These are phyloP conservation scores for Penicillium janthinellum DNA, from an alignment of 2,329 filamentous ascomycete species.

Conservation along the genomic window DNA sequence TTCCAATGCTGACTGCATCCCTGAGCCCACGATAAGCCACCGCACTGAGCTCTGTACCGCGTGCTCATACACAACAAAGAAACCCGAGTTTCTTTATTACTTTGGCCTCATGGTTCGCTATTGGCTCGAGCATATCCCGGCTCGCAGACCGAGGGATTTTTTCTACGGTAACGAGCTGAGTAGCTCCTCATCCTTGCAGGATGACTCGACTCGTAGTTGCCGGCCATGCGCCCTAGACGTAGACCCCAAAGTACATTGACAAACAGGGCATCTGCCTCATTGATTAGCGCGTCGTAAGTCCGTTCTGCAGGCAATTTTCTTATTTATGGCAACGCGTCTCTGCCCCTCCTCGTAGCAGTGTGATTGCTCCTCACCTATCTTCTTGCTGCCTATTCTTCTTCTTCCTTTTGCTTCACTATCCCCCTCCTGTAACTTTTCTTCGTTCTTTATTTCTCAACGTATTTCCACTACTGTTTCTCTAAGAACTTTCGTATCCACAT, in stretches of 20 bases:
- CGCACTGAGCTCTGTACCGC: background rate
- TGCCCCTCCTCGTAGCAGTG: background rate
- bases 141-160: background rate
- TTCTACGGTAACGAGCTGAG: background rate
- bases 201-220: background rate
- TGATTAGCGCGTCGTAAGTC: background rate
- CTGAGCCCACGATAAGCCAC: slow-evolving; percentile 2
- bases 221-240: background rate
- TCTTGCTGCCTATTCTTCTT: background rate
- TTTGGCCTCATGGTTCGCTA: background rate
- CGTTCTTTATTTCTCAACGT: background rate
- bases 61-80: background rate
- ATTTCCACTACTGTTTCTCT: background rate
- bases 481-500: background rate
- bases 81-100: background rate
- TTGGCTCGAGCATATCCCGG: background rate
- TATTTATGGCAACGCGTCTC: background rate
- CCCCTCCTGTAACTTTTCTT: background rate
- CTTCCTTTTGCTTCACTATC: background rate
- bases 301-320: background rate
- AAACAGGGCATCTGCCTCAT: background rate
- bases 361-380: background rate
- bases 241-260: background rate
- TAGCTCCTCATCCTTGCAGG: background rate
- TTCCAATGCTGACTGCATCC: slow-evolving; percentile 15